Percentiles rank a stretch among this genome's conserved stretches.
These are phyloP conservation scores for Multifurca ochricompacta DNA, from an alignment of 768 basidiomycete genomes.

Conservation along the genomic window DNA sequence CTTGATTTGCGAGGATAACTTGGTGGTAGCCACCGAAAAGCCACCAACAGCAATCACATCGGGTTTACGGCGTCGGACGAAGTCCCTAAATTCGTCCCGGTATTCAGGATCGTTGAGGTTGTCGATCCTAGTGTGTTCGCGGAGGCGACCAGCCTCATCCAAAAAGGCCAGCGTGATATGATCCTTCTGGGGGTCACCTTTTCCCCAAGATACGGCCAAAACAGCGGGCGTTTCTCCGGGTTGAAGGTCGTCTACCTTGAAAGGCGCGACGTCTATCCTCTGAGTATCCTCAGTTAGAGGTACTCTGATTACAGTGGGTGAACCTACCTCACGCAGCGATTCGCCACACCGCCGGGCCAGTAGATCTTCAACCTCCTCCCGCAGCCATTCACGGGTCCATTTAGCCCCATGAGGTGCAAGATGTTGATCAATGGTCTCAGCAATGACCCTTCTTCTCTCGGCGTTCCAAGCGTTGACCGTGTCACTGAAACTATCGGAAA, in stretches of 20 bases:
- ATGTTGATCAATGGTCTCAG: conserved; percentile 70
- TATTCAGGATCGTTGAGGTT: conserved; percentile 69
- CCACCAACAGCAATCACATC: conserved; percentile 88
- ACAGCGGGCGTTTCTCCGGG: conserved; percentile 70
- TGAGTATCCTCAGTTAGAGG: conserved; percentile 28
- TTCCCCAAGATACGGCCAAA: conserved; percentile 89
- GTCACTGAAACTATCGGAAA: conserved; percentile 78
- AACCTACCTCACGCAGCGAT: conserved; percentile 59
- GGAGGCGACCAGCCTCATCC: conserved; percentile 81
- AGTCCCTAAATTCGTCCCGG: conserved; percentile 66
- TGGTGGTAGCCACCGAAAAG: conserved; percentile 73
- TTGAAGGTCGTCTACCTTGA: conserved; percentile 50
- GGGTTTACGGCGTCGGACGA: conserved; percentile 77
- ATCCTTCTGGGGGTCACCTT: conserved; percentile 90
- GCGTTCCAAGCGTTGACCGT: conserved; percentile 88
- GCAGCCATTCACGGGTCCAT: conserved; percentile 83
- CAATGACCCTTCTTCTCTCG: conserved; percentile 69
- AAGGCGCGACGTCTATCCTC: conserved; percentile 83
- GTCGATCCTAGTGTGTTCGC: conserved; percentile 86
- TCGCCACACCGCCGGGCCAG: conserved; percentile 62
- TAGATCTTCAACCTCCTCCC: conserved; percentile 85
- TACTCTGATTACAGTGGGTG: neutral
- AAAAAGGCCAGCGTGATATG: conserved; percentile 78
- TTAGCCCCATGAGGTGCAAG: conserved; percentile 80
- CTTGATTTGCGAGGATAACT: conserved; percentile 58